These are phyloP conservation scores for Pseudozyma pruni DNA, from an alignment of 1,284 basidiomycete species.

Conservation along the genomic window DNA sequence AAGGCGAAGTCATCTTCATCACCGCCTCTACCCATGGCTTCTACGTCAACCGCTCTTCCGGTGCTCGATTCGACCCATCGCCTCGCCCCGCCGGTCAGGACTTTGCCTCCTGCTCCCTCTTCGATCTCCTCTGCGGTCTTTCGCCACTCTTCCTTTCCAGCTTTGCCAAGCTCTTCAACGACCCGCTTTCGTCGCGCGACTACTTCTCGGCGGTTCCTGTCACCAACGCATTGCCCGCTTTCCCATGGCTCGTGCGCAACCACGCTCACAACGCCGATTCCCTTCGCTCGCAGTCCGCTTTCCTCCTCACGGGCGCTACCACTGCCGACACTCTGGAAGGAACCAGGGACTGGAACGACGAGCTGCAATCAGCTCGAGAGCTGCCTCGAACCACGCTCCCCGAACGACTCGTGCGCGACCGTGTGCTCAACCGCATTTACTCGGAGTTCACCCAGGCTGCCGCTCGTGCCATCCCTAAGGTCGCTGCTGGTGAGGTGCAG, in stretches of 20 bases:
- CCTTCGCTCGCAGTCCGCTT: slow-evolving; percentile 73
- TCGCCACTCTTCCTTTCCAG: slow-evolving; percentile 65
- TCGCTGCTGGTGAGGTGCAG: slow-evolving; percentile 71
- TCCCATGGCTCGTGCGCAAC: slow-evolving; percentile 71
- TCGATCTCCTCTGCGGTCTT: slow-evolving; percentile 72
- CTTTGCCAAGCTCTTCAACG: slow-evolving; percentile 67
- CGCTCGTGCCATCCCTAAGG: slow-evolving; percentile 71
- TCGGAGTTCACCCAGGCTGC: slow-evolving; percentile 73
- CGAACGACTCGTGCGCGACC: slow-evolving; percentile 72
- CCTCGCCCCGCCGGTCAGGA: slow-evolving; percentile 52
- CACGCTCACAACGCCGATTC: slow-evolving; percentile 70
- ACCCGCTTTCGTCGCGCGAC: slow-evolving; percentile 65
- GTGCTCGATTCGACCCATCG: slow-evolving; percentile 60
- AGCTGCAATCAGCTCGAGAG: slow-evolving; percentile 73
- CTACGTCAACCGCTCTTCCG: slow-evolving; percentile 71
- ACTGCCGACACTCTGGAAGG: slow-evolving; percentile 71
- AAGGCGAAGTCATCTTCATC: slow-evolving; percentile 72
- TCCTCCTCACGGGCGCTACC: slow-evolving; percentile 72
- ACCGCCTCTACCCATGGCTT: slow-evolving; percentile 72
- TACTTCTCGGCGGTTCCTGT: slow-evolving; percentile 70
- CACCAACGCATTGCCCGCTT: slow-evolving; percentile 71
- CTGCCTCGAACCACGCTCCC: slow-evolving; percentile 71
- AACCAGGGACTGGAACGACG: slow-evolving; percentile 75
- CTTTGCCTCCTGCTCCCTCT: slow-evolving; percentile 70
- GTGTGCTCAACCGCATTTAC: slow-evolving; percentile 72